A percentile compares a stretch with the other conserved stretches of the same genome.
These are phyloP conservation scores for Pseudogymnoascus sp. DNA, from an alignment of 2,329 filamentous ascomycete species.

Conservation along the genomic window DNA sequence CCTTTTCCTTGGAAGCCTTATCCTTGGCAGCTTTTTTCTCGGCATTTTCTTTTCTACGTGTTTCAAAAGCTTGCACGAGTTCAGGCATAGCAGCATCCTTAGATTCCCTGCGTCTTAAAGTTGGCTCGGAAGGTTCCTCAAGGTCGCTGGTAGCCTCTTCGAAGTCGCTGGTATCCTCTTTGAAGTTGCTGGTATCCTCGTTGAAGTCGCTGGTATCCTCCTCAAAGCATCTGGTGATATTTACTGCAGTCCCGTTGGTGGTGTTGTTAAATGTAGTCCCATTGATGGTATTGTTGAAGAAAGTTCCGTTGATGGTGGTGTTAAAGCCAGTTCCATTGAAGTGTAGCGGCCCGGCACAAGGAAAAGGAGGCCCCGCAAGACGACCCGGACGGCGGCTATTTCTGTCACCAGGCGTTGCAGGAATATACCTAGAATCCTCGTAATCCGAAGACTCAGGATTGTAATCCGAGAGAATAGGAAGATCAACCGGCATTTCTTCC, in stretches of 20 bases:
- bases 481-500: not conserved
- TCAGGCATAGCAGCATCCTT: not conserved
- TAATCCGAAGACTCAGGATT: not conserved
- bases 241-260: not conserved
- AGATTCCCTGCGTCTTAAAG: not conserved
- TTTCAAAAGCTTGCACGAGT: not conserved
- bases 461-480: not conserved
- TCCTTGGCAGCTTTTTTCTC: not conserved
- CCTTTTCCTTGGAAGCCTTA: not conserved
- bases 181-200: not conserved
- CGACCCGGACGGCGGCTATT: not conserved
- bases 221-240: not conserved
- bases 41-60: not conserved
- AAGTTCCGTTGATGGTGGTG: not conserved
- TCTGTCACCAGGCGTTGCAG: not conserved
- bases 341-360: not conserved
- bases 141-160: not conserved
- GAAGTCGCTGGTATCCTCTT: not conserved
- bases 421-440: not conserved
- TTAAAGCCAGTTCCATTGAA: not conserved
- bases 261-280: not conserved
- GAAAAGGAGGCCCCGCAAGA: not conserved
- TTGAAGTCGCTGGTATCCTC: not conserved
- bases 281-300: not conserved
- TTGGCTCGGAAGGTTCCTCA: not conserved